Percentiles rank a stretch among this genome's conserved stretches.
Evolutionary conservation across 495 filamentous ascomycete species (phyloP).

Genomic region (Neurospora hispaniola): DNA sequence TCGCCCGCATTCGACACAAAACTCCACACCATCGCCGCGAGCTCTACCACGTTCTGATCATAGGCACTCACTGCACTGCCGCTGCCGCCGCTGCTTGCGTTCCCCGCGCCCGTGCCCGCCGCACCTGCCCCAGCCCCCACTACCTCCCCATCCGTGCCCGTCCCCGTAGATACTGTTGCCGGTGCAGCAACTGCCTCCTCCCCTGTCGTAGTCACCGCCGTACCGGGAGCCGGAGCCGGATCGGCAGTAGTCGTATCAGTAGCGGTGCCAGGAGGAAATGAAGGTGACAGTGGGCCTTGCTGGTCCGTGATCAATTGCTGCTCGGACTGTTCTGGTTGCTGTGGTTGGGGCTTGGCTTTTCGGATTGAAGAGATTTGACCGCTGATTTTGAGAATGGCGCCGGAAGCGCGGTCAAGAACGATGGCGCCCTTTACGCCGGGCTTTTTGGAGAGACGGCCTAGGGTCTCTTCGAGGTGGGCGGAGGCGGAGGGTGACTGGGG

Average conservation of each 20-base stretch:
- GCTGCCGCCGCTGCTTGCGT: not conserved
- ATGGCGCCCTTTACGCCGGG: slow-evolving; percentile 55
- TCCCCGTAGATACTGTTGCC: slow-evolving; percentile 1
- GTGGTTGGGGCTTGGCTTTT: slow-evolving; percentile 18
- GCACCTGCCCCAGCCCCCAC: not conserved
- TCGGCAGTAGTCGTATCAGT: too few species aligned
- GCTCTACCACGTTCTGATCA: slow-evolving; percentile 41
- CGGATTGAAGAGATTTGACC: slow-evolving; percentile 42
- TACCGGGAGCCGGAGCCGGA: not conserved
- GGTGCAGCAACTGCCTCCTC: slow-evolving; percentile 4
- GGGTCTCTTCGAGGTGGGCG: slow-evolving; percentile 36
- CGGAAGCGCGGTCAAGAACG: slow-evolving; percentile 47
- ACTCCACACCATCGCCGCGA: slow-evolving; percentile 51
- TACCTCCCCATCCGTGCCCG: not conserved
- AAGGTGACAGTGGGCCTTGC: not conserved
- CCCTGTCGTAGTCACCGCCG: slow-evolving; percentile 1
- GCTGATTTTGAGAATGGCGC: slow-evolving; percentile 51
- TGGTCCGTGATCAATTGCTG: not conserved
- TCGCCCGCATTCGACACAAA: slow-evolving; percentile 45
- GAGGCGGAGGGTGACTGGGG: slow-evolving; percentile 6
- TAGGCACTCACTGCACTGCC: slow-evolving; percentile 5
- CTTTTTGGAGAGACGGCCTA: slow-evolving; percentile 52
- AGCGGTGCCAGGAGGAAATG: not conserved
- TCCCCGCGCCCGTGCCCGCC: not conserved
- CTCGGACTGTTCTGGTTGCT: not conserved